Conservation (phyloP, 139 green algal genomes). For the Closterium sp. region DNA sequence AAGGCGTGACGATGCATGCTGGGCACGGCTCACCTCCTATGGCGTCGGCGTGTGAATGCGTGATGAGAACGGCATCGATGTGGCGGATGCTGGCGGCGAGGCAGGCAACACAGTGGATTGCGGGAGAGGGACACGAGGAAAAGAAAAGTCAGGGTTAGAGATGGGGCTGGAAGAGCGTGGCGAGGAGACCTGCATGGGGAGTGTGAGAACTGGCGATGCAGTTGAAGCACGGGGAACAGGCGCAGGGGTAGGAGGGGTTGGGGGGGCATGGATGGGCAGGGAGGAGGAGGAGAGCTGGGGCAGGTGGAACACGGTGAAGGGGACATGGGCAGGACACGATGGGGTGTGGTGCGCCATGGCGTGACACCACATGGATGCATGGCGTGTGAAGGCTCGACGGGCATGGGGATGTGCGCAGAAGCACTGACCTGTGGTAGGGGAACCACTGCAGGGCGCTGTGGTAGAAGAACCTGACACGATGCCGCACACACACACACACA, state of each 20-base stretch:
- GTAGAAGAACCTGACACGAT: slow-evolving; percentile 50
- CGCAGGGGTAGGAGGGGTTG: too few relatives aligned
- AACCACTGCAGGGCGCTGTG: slow-evolving; percentile 52
- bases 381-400: background rate
- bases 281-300: too few relatives aligned
- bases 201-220: background rate
- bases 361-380: too few relatives aligned
- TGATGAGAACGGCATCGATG: slow-evolving; percentile 48
- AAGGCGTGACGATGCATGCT: too few relatives aligned
- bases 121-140: background rate
- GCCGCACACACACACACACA: background rate
- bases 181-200: too few relatives aligned
- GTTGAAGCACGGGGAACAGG: too few relatives aligned
- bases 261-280: too few relatives aligned
- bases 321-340: too few relatives aligned
- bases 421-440: slow-evolving; percentile 33
- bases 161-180: too few relatives aligned
- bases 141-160: too few relatives aligned
- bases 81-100: slow-evolving; percentile 31
- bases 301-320: background rate
- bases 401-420: background rate
- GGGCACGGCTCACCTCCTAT: slow-evolving; percentile 49
- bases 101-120: background rate
- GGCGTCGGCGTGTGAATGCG: slow-evolving; percentile 50
- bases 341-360: too few relatives aligned